phyloP scores from a whole-genome alignment of 495 filamentous ascomycete species.

The Tetracladium setigerum region DNA sequence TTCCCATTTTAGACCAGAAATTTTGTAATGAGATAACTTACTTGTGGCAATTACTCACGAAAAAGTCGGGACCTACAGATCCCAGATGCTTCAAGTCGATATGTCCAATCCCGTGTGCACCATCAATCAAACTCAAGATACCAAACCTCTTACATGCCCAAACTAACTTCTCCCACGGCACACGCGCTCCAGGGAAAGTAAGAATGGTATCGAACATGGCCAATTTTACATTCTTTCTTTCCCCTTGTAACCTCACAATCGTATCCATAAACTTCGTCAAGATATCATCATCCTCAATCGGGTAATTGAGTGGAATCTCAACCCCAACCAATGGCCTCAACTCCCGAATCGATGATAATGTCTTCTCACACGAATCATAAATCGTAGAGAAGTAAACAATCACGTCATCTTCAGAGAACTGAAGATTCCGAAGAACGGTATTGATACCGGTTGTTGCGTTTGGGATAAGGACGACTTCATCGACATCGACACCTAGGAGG shows the following conservation, averaged over 20 bases:
- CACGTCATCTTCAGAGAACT: constrained; percentile 44
- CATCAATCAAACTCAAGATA: constrained; percentile 58
- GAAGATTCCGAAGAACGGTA: constrained; percentile 73
- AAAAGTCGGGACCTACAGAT: constrained; percentile 57
- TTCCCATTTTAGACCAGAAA: neutral
- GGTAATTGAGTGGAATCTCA: constrained; percentile 38
- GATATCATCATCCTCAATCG: constrained; percentile 51
- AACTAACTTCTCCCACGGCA: constrained; percentile 67
- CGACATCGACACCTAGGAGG: constrained; percentile 51
- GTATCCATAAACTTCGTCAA: constrained; percentile 42
- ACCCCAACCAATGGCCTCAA: constrained; percentile 7
- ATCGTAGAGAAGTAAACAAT: constrained; percentile 65
- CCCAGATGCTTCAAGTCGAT: constrained; percentile 55
- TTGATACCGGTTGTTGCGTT: constrained; percentile 79
- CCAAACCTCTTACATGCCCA: constrained; percentile 52
- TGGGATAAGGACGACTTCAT: constrained; percentile 65
- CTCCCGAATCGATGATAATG: constrained; percentile 59
- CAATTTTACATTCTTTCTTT: constrained; percentile 42
- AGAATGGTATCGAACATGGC: constrained; percentile 75
- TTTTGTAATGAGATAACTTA: constrained; percentile 3
- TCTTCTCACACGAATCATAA: constrained; percentile 68
- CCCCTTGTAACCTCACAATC: constrained; percentile 29
- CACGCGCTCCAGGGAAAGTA: constrained; percentile 63
- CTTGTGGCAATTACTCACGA: constrained; percentile 81
- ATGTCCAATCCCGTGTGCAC: constrained; percentile 74